phyloP scores from a whole-genome alignment of 2,329 filamentous ascomycete species.

The Penicillium thymicola region DNA sequence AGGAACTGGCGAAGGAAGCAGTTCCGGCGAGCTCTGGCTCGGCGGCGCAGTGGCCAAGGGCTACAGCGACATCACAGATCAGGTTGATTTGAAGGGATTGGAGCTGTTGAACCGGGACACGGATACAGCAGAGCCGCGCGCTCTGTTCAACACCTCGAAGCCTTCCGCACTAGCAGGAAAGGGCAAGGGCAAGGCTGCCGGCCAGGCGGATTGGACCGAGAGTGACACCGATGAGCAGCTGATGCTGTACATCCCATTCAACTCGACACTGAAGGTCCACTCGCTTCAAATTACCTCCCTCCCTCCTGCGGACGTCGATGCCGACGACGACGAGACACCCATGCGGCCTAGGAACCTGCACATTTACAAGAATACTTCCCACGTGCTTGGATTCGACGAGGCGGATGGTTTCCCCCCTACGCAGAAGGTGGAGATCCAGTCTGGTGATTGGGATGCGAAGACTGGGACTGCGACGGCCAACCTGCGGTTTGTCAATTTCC shows the following conservation, averaged over 20 bases:
- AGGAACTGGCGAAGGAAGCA: constrained; percentile 41
- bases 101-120: constrained; percentile 87
- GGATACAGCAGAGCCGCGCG: constrained; percentile 68
- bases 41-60: constrained; percentile 73
- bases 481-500: constrained; percentile 94
- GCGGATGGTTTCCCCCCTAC: constrained; percentile 81
- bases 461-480: constrained; percentile 69
- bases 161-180: constrained; percentile 58
- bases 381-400: constrained; percentile 92
- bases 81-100: constrained; percentile 73
- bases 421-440: constrained; percentile 71
- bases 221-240: constrained; percentile 97
- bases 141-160: constrained; percentile 67
- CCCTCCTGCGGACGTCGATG: constrained; percentile 52
- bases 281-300: constrained; percentile 81
- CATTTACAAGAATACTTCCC: constrained; percentile 81
- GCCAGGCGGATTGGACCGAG: constrained; percentile 80
- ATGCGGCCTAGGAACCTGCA: constrained; percentile 80
- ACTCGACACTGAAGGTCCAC: constrained; percentile 83
- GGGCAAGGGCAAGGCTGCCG: constrained; percentile 49
- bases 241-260: constrained; percentile 88
- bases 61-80: constrained; percentile 77
- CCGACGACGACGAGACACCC: constrained; percentile 66
- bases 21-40: constrained; percentile 59
- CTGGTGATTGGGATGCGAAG: constrained; percentile 72